These are phyloP conservation scores for Casuarina equisetifolia DNA, from an alignment of 306 rosid genomes.

Conservation along the genomic window DNA sequence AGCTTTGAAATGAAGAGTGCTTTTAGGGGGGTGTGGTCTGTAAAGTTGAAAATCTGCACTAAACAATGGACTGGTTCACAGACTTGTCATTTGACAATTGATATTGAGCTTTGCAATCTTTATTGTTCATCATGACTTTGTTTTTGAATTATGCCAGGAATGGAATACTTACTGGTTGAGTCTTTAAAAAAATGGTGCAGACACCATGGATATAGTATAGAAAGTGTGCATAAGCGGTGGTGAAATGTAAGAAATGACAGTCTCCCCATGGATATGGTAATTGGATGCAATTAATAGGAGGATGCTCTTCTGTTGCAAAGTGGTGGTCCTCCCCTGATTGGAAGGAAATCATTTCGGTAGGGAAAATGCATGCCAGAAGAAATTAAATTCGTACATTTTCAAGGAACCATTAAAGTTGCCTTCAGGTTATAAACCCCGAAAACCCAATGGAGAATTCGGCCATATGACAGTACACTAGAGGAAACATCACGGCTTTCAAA, in stretches of 20 bases:
- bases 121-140: too few relatives aligned
- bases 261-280: conserved; percentile 26
- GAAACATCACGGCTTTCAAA: conserved; percentile 17
- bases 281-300: conserved; percentile 33
- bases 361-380: conserved; percentile 53
- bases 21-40: too few relatives aligned
- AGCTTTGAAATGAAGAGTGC: background rate
- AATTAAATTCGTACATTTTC: conserved; percentile 30
- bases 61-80: too few relatives aligned
- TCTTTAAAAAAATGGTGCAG: too few relatives aligned
- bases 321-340: conserved; percentile 72
- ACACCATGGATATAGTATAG: too few relatives aligned
- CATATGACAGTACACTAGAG: conserved; percentile 9
- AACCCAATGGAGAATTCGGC: conserved; percentile 6
- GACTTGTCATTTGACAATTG: too few relatives aligned
- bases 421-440: background rate
- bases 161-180: too few relatives aligned
- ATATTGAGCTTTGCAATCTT: too few relatives aligned
- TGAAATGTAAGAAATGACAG: background rate
- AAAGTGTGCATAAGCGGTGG: too few relatives aligned
- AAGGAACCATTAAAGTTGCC: conserved; percentile 6
- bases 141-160: too few relatives aligned
- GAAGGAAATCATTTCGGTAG: conserved; percentile 67
- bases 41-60: too few relatives aligned
- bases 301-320: conserved; percentile 17